These are phyloP conservation scores for Metrosideros polymorpha DNA, from an alignment of 441 rosid genomes.

Conservation along the genomic window DNA sequence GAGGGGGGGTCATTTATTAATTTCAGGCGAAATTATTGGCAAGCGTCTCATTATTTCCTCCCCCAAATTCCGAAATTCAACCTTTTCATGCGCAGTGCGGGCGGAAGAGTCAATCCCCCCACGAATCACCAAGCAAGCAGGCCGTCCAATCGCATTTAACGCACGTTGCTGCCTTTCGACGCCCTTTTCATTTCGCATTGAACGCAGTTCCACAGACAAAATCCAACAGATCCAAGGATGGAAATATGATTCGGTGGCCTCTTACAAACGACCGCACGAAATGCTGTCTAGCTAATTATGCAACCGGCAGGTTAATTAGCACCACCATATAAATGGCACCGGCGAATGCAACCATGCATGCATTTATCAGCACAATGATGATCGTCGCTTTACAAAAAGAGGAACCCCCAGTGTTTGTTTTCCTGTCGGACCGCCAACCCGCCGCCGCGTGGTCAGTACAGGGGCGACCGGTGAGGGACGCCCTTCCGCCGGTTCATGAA, in stretches of 20 bases:
- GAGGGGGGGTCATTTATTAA: not conserved
- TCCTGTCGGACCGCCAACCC: not conserved
- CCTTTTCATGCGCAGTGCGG: not conserved
- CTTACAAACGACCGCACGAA: not conserved
- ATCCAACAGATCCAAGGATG: not conserved
- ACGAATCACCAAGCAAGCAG: not conserved
- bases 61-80: not conserved
- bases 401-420: not conserved
- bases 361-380: not conserved
- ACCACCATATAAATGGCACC: not conserved
- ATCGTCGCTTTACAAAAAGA: not conserved
- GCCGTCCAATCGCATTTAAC: not conserved
- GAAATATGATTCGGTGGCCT: not conserved
- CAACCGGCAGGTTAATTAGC: not conserved
- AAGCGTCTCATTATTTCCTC: not conserved
- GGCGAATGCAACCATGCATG: not conserved
- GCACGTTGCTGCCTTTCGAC: not conserved
- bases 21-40: not conserved
- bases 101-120: not conserved
- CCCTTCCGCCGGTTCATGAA: slow-evolving; percentile 14
- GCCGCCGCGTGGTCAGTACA: slow-evolving; percentile 8
- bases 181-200: not conserved
- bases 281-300: not conserved
- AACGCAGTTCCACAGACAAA: not conserved
- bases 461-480: slow-evolving; percentile 23